A percentile compares a stretch with the other conserved stretches of the same genome.
Conservation (phyloP, 2,329 filamentous ascomycete species). For the Myriosclerotinia curreyana region DNA sequence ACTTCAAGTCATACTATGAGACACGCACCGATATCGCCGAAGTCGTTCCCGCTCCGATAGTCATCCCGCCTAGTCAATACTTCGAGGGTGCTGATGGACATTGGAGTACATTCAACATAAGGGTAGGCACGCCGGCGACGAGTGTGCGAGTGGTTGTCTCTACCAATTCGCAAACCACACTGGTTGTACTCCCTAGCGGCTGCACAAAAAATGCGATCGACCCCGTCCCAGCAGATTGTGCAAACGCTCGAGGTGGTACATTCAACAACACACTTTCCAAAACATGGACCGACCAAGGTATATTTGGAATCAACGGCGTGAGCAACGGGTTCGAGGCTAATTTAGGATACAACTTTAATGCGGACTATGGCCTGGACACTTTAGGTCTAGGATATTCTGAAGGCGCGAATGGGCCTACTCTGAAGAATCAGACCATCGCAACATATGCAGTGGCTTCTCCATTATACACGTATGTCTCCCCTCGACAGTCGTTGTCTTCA, state of each 20-base stretch:
- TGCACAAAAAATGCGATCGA: constrained; percentile 39
- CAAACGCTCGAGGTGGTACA: constrained; percentile 39
- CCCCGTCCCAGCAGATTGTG: constrained; percentile 40
- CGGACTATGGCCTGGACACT: constrained; percentile 28
- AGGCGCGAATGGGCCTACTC: constrained; percentile 32
- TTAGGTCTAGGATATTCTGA: constrained; percentile 23
- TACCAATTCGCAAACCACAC: constrained; percentile 41
- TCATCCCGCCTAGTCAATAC: constrained; percentile 41
- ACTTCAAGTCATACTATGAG: background rate
- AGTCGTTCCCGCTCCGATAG: constrained; percentile 28
- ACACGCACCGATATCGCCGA: constrained; percentile 9
- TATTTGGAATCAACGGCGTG: constrained; percentile 40
- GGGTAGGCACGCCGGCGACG: constrained; percentile 51
- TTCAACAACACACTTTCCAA: constrained; percentile 41
- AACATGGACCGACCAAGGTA: constrained; percentile 39
- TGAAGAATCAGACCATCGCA: constrained; percentile 28
- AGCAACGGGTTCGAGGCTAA: constrained; percentile 37
- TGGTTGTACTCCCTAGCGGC: constrained; percentile 39
- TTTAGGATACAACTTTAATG: constrained; percentile 25
- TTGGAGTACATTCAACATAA: constrained; percentile 67
- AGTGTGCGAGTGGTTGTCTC: constrained; percentile 41
- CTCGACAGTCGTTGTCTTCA: background rate
- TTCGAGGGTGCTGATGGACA: constrained; percentile 55
- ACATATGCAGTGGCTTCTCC: constrained; percentile 39
- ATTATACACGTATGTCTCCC: constrained; percentile 41